Percentiles rank a stretch among this genome's conserved stretches.
phyloP scores from a whole-genome alignment of 1,284 basidiomycete genomes.

The Heterobasidion parviporum region DNA sequence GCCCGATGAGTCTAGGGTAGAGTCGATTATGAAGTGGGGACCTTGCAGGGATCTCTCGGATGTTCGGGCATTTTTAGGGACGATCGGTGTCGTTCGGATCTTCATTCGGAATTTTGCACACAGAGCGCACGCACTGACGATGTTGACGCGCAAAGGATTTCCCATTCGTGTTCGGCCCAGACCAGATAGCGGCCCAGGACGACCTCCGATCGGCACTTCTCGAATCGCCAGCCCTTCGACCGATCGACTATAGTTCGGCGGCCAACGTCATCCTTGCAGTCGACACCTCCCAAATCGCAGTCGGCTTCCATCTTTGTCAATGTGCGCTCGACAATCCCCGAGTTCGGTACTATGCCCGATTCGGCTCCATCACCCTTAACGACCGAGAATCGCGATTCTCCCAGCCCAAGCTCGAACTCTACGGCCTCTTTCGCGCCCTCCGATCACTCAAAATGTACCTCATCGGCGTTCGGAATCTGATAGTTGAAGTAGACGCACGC shows the following conservation, averaged over 20 bases:
- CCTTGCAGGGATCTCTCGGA: conserved; percentile 3
- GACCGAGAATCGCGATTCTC: conserved; percentile 27
- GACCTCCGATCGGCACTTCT: conserved; percentile 14
- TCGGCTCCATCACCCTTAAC: conserved; percentile 27
- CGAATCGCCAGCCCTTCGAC: conserved; percentile 14
- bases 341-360: conserved; percentile 4
- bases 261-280: conserved; percentile 21
- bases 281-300: conserved; percentile 23
- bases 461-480: conserved; percentile 24
- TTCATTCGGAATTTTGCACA: conserved; percentile 16
- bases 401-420: conserved; percentile 33
- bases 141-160: conserved; percentile 10
- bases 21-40: conserved; percentile 17
- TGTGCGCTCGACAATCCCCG: conserved; percentile 10
- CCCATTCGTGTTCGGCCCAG: conserved; percentile 12
- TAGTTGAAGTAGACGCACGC: conserved; percentile 23
- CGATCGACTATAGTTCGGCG: conserved; percentile 21
- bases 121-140: conserved; percentile 6
- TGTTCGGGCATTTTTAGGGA: conserved; percentile 5
- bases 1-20: conserved; percentile 6
- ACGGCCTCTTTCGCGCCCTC: conserved; percentile 27
- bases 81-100: conserved; percentile 11
- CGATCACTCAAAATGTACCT: conserved; percentile 19
- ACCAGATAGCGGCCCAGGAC: conserved; percentile 11
- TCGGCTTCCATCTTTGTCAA: conserved; percentile 23